Evolutionary conservation across 352 stramenopile species (phyloP).

Genomic region (Pythium dissimile): DNA sequence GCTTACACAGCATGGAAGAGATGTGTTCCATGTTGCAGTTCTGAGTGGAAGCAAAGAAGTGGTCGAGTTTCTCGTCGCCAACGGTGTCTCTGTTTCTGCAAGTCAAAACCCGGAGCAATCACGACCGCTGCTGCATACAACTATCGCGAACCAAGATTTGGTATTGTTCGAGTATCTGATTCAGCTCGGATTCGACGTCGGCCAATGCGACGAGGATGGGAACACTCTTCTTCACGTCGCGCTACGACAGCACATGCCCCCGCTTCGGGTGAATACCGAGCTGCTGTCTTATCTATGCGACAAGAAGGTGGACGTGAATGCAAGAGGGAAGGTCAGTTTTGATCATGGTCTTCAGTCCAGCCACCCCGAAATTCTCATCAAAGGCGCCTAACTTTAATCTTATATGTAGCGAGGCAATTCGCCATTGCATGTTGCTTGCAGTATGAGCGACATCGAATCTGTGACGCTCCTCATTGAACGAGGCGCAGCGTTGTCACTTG

Average conservation of each 20-base stretch:
- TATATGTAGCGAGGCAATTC: constrained; percentile 1
- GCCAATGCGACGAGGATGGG: background rate
- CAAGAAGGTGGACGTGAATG: constrained; percentile 1
- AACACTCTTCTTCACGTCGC: background rate
- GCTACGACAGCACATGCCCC: constrained; percentile 1
- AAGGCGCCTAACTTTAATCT: background rate
- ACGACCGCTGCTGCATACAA: background rate
- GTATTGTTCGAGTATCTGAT: background rate
- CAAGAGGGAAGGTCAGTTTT: background rate
- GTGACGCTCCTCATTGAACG: background rate
- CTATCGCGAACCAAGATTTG: constrained; percentile 4
- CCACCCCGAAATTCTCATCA: too few species aligned
- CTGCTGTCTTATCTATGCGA: constrained; percentile 4
- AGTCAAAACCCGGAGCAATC: background rate
- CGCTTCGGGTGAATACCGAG: background rate
- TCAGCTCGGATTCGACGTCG: background rate
- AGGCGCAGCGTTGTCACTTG: background rate
- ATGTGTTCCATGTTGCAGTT: background rate
- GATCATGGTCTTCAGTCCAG: background rate
- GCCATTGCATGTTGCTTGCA: background rate
- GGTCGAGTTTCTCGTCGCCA: background rate
- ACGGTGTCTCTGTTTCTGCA: background rate
- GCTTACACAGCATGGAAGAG: too few species aligned
- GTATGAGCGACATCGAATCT: background rate
- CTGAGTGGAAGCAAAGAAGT: constrained; percentile 2